These are phyloP conservation scores for Leishmania gerbilli DNA, from an alignment of 208 protist genomes.

Conservation along the genomic window DNA sequence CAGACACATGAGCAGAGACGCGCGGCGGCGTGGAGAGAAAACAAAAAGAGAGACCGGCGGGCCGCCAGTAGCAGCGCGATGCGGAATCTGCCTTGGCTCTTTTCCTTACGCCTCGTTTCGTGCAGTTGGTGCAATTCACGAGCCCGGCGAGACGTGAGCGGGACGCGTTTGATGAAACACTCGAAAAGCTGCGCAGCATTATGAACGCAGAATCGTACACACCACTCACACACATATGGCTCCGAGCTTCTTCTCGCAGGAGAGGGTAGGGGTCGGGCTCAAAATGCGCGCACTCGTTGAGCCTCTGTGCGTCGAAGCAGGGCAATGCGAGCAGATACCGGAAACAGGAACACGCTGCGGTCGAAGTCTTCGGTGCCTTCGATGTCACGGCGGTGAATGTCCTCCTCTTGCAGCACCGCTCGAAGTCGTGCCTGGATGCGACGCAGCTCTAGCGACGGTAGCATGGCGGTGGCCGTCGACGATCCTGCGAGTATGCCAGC, in stretches of 20 bases:
- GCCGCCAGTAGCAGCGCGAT: neutral
- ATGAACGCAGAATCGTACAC: neutral
- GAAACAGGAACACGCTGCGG: conserved; percentile 55
- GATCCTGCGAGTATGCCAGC: neutral
- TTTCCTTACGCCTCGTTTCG: neutral
- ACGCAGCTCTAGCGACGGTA: conserved; percentile 24
- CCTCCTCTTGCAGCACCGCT: conserved; percentile 57
- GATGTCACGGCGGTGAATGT: conserved; percentile 64
- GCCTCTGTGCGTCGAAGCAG: conserved; percentile 30
- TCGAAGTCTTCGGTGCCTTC: conserved; percentile 72
- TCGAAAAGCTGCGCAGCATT: neutral
- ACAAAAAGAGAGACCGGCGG: neutral
- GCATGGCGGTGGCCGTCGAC: neutral
- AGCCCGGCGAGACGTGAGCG: neutral
- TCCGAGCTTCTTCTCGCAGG: neutral
- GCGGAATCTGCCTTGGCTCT: neutral
- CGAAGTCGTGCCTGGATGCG: conserved; percentile 48
- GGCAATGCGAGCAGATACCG: conserved; percentile 52
- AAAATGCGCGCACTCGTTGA: conserved; percentile 11
- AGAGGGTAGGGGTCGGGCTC: neutral
- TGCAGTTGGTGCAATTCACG: neutral
- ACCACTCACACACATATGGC: neutral
- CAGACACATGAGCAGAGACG: neutral
- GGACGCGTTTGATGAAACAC: neutral
- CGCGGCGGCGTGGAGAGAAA: neutral